Evolutionary conservation across 2,329 filamentous ascomycete genomes (phyloP).

Genomic region (Byssoonygena ceratinophila): DNA sequence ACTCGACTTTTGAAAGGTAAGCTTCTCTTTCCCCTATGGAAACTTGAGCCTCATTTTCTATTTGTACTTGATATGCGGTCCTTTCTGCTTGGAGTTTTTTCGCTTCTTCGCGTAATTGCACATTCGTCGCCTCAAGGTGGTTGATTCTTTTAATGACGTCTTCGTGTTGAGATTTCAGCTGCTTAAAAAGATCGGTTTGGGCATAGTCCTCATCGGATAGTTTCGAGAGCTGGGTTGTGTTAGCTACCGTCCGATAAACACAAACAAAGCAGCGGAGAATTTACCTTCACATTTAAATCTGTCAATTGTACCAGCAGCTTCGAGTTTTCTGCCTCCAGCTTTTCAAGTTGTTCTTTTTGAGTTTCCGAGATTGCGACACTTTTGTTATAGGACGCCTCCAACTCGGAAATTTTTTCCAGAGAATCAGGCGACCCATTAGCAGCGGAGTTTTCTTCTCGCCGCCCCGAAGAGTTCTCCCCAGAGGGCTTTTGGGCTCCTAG

Average conservation of each 20-base stretch:
- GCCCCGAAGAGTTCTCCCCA: constrained; percentile 40
- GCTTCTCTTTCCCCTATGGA: constrained; percentile 68
- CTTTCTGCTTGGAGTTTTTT: constrained; percentile 77
- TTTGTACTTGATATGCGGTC: constrained; percentile 65
- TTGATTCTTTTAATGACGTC: constrained; percentile 89
- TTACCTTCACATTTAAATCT: constrained; percentile 51
- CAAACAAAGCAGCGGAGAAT: neutral
- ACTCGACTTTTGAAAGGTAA: constrained; percentile 68
- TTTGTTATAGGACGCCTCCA: constrained; percentile 68
- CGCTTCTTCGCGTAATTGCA: constrained; percentile 70
- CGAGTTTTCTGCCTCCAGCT: constrained; percentile 66
- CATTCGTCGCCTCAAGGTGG: constrained; percentile 78
- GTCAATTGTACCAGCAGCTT: constrained; percentile 68
- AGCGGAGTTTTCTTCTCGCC: constrained; percentile 42
- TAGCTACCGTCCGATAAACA: constrained; percentile 45
- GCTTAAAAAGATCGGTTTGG: constrained; percentile 85
- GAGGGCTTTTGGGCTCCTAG: constrained; percentile 46
- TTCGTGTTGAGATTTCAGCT: constrained; percentile 78
- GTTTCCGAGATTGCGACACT: constrained; percentile 64
- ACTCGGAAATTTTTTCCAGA: constrained; percentile 49
- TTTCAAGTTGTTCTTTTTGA: constrained; percentile 79
- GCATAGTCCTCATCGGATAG: constrained; percentile 88
- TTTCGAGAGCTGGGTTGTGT: constrained; percentile 50
- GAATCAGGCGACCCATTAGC: constrained; percentile 42
- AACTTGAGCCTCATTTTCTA: constrained; percentile 69